A percentile compares a stretch with the other conserved stretches of the same genome.
Conservation (phyloP, 2,329 filamentous ascomycete species). For the Biscogniauxia sp. region DNA sequence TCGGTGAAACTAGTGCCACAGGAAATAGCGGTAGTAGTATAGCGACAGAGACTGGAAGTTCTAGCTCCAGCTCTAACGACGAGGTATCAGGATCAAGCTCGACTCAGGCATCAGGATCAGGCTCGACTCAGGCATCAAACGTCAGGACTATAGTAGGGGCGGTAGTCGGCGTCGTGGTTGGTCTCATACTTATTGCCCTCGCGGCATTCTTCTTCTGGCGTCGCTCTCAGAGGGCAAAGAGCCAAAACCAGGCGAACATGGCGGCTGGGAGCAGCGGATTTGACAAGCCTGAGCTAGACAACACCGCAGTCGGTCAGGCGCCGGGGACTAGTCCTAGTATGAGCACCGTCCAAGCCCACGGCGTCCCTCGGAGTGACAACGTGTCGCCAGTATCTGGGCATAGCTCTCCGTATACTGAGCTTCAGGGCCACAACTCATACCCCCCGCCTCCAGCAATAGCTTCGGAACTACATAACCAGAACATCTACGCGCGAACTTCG, state of each 20-base stretch:
- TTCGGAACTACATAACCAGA: conserved; percentile 21
- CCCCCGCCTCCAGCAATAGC: conserved; percentile 9
- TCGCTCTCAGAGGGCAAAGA: conserved; percentile 14
- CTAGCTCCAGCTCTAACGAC: conserved; percentile 1
- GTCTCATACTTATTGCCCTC: conserved; percentile 30
- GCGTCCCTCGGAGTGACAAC: conserved; percentile 15
- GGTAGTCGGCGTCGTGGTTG: conserved; percentile 33
- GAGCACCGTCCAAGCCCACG: conserved; percentile 10
- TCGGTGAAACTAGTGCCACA: conserved; percentile 22
- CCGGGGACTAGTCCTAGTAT: conserved; percentile 15
- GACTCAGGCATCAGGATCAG: conserved; percentile 10
- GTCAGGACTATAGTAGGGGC: conserved; percentile 30
- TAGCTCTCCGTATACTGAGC: conserved; percentile 17
- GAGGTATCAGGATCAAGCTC: conserved; percentile 16
- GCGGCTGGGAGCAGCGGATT: background rate
- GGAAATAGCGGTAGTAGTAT: conserved; percentile 12
- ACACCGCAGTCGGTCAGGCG: conserved; percentile 9
- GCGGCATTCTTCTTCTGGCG: conserved; percentile 37
- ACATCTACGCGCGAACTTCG: conserved; percentile 7
- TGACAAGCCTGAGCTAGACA: conserved; percentile 29
- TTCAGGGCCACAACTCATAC: conserved; percentile 13
- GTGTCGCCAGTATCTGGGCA: conserved; percentile 26
- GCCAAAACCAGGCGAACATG: background rate
- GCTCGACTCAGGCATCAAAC: conserved; percentile 23
- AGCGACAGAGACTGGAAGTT: conserved; percentile 13